These are phyloP conservation scores for Takashimella koratensis DNA, from an alignment of 1,284 basidiomycete genomes.

Conservation along the genomic window DNA sequence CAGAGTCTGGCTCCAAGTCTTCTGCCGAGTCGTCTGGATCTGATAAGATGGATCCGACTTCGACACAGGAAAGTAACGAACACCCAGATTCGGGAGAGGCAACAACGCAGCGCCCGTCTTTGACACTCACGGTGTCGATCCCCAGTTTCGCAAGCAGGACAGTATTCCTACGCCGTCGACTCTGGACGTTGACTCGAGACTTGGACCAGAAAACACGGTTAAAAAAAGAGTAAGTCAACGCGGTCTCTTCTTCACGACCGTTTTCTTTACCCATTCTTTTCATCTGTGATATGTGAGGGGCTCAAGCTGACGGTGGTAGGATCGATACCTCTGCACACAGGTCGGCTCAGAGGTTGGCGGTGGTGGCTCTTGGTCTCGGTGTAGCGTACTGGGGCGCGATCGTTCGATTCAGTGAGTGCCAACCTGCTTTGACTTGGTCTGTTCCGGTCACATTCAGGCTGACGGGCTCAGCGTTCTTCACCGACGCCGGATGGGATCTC, in stretches of 20 bases:
- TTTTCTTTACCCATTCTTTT: too few relatives aligned
- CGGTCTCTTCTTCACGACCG: too few relatives aligned
- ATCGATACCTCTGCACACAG: constrained; percentile 60
- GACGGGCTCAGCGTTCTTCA: constrained; percentile 37
- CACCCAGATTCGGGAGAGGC: too few relatives aligned
- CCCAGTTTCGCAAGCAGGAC: constrained; percentile 64
- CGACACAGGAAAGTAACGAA: background rate
- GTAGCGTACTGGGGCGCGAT: constrained; percentile 63
- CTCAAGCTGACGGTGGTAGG: too few relatives aligned
- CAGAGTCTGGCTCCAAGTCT: too few relatives aligned
- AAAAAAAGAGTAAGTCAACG: constrained; percentile 37
- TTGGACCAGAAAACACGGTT: constrained; percentile 56
- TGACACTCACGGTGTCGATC: constrained; percentile 56
- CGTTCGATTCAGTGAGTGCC: constrained; percentile 54
- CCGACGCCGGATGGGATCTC: constrained; percentile 55
- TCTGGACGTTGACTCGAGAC: constrained; percentile 52
- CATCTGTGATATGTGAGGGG: too few relatives aligned
- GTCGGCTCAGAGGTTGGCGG: constrained; percentile 58
- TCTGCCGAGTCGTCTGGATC: too few relatives aligned
- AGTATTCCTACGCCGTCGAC: constrained; percentile 57
- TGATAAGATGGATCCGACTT: too few relatives aligned
- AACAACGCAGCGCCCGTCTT: too few relatives aligned
- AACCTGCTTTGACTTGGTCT: too few relatives aligned
- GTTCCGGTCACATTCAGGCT: too few relatives aligned
- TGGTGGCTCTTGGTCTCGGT: constrained; percentile 59